phyloP scores from a whole-genome alignment of 2,329 filamentous ascomycete genomes.

The Thermomyces lanuginosus region DNA sequence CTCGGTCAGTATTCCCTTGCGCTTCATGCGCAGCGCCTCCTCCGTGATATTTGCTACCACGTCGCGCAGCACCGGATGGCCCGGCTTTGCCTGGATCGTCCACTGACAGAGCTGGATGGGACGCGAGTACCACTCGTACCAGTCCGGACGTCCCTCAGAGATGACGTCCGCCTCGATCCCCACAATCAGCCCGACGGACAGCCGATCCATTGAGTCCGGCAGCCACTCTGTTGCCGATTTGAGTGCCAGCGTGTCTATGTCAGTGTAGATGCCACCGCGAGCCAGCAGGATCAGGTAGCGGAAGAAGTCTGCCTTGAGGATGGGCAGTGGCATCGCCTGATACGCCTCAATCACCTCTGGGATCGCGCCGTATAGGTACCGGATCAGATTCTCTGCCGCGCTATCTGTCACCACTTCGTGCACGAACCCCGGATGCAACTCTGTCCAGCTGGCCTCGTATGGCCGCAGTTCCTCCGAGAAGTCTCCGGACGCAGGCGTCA shows the following conservation, averaged over 20 bases:
- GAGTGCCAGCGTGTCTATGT: constrained; percentile 81
- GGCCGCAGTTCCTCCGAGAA: constrained; percentile 63
- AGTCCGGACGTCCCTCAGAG: constrained; percentile 83
- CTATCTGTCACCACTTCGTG: constrained; percentile 95
- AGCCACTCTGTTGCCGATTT: constrained; percentile 78
- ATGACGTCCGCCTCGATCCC: constrained; percentile 94
- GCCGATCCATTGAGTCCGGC: constrained; percentile 57
- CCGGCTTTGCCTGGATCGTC: constrained; percentile 93
- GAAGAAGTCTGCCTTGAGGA: constrained; percentile 67
- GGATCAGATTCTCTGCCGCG: constrained; percentile 64
- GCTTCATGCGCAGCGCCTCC: constrained; percentile 60
- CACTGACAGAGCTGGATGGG: constrained; percentile 97
- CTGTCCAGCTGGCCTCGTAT: constrained; percentile 77
- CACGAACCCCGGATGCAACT: constrained; percentile 74
- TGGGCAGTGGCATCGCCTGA: constrained; percentile 52
- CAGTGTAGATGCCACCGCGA: constrained; percentile 68
- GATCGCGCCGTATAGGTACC: constrained; percentile 69
- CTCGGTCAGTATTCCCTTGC: constrained; percentile 44
- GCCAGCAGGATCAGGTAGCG: constrained; percentile 59
- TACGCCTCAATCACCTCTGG: constrained; percentile 69
- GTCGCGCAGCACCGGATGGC: constrained; percentile 79
- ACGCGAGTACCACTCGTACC: constrained; percentile 89
- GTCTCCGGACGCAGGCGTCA: constrained; percentile 55
- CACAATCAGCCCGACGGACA: constrained; percentile 68
- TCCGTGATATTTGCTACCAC: constrained; percentile 75